Conservation (phyloP, 495 filamentous ascomycete genomes). For the Oidiodendron maius region DNA sequence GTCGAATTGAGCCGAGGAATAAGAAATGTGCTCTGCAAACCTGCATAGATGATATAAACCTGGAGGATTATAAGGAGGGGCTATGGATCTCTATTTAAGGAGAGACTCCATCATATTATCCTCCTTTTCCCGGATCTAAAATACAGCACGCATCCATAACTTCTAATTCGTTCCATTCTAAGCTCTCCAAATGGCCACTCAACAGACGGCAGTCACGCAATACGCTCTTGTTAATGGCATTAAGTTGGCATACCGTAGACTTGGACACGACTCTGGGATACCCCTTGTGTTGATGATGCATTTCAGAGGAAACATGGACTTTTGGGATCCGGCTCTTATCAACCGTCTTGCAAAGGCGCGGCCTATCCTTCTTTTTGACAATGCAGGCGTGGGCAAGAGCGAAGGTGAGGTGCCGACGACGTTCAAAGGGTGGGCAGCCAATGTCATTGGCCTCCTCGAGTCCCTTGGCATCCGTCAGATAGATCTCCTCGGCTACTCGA, state of each 20-base stretch:
- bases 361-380: conserved; percentile 23
- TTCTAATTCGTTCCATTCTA: background rate
- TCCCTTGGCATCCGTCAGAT: conserved; percentile 56
- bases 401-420: conserved; percentile 19
- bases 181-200: conserved; percentile 15
- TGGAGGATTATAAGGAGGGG: too few relatives aligned
- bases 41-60: too few relatives aligned
- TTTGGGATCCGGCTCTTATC: conserved; percentile 26
- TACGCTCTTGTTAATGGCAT: conserved; percentile 10
- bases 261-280: conserved; percentile 21
- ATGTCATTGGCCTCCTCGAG: conserved; percentile 54
- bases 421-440: conserved; percentile 36
- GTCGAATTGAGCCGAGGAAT: too few relatives aligned
- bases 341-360: conserved; percentile 20
- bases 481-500: conserved; percentile 27
- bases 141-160: background rate
- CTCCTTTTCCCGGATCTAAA: background rate
- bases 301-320: conserved; percentile 28
- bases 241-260: conserved; percentile 26
- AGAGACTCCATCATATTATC: too few relatives aligned
- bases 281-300: conserved; percentile 28
- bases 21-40: too few relatives aligned
- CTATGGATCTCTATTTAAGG: too few relatives aligned
- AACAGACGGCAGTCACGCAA: conserved; percentile 22
- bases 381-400: conserved; percentile 22